phyloP scores from a whole-genome alignment of 805 yeast genomes.

The Zygoascus tannicola region DNA sequence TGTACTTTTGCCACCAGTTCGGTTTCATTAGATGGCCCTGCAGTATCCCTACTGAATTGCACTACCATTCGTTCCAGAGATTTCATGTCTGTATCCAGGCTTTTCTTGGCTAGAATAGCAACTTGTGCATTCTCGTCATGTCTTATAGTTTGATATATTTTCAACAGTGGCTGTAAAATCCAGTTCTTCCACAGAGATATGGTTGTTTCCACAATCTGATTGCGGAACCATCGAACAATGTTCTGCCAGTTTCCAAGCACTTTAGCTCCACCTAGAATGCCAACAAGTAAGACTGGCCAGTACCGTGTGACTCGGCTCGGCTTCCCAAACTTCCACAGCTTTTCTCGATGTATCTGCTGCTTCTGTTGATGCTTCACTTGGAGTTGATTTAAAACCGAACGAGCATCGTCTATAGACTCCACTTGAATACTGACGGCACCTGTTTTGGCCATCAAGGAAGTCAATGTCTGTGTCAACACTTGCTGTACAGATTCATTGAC shows the following conservation, averaged over 20 bases:
- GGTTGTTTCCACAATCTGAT: constrained; percentile 54
- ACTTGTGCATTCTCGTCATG: constrained; percentile 69
- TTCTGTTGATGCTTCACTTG: not conserved
- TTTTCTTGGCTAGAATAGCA: constrained; percentile 69
- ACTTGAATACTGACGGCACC: not conserved
- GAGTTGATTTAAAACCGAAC: not conserved
- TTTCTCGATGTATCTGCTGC: not conserved
- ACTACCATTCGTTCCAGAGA: constrained; percentile 83
- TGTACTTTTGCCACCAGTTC: constrained; percentile 40
- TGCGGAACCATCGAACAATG: constrained; percentile 47
- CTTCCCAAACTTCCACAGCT: constrained; percentile 5
- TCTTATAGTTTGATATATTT: constrained; percentile 69
- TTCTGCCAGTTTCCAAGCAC: constrained; percentile 43
- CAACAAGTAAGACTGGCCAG: constrained; percentile 52
- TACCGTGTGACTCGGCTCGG: constrained; percentile 34
- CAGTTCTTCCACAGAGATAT: constrained; percentile 69
- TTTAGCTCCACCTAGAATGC: constrained; percentile 9
- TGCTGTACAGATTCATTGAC: not conserved
- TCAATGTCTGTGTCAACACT: not conserved
- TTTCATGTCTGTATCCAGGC: constrained; percentile 66
- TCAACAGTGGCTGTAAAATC: constrained; percentile 66
- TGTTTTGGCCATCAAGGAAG: not conserved
- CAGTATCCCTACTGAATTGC: constrained; percentile 41
- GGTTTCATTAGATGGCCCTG: too few relatives aligned
- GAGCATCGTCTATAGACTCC: not conserved